Conservation (phyloP, 2,329 filamentous ascomycete genomes). For the Bisporella sp. region DNA sequence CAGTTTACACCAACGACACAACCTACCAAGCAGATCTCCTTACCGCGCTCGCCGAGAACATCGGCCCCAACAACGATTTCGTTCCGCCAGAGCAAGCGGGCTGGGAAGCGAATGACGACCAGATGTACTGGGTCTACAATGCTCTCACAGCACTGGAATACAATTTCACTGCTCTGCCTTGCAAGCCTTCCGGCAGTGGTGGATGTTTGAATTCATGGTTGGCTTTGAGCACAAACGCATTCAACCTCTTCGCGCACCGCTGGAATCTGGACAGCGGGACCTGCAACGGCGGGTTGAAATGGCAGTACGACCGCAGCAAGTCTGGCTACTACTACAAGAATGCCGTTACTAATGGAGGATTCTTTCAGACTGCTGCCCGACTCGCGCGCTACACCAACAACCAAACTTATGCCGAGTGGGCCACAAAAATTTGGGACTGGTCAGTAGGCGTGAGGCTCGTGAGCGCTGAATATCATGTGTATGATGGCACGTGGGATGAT, state of each 20-base stretch:
- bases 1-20: constrained; percentile 70
- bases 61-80: constrained; percentile 63
- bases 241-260: constrained; percentile 66
- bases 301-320: constrained; percentile 82
- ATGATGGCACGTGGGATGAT: constrained; percentile 48
- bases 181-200: constrained; percentile 39
- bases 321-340: constrained; percentile 74
- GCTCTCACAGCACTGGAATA: constrained; percentile 65
- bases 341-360: constrained; percentile 53
- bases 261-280: constrained; percentile 53
- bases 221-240: constrained; percentile 68
- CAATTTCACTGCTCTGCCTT: constrained; percentile 49
- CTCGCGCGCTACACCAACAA: constrained; percentile 73
- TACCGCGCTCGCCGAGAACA: constrained; percentile 66
- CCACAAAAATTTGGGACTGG: constrained; percentile 67
- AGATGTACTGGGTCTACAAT: constrained; percentile 65
- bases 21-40: constrained; percentile 56
- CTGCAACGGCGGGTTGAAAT: constrained; percentile 70
- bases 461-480: constrained; percentile 44
- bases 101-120: constrained; percentile 60
- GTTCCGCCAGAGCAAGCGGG: constrained; percentile 68
- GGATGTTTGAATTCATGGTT: constrained; percentile 40
- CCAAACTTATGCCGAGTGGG: constrained; percentile 70
- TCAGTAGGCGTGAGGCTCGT: constrained; percentile 51
- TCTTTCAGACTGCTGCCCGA: constrained; percentile 56